Evolutionary conservation across 148 eudicot genomes (phyloP).

Genomic region (Rhododendron molle): DNA sequence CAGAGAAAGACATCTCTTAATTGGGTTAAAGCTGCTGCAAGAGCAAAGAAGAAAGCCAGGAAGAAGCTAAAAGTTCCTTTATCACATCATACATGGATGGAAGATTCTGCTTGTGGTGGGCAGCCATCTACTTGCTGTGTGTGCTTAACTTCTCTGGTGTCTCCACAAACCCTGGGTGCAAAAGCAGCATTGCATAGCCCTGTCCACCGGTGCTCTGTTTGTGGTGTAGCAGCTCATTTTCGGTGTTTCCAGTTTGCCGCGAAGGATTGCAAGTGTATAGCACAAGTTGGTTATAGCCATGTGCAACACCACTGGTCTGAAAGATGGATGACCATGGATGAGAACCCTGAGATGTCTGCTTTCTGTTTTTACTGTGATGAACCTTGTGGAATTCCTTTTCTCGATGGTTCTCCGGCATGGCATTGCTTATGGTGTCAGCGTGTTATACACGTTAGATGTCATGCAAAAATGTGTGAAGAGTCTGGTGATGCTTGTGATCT

Average conservation of each 20-base stretch:
- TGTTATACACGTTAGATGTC: conserved; percentile 75
- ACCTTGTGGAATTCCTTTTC: conserved; percentile 79
- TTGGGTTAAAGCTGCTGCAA: conserved; percentile 90
- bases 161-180: conserved; percentile 43
- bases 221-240: conserved; percentile 81
- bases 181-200: conserved; percentile 54
- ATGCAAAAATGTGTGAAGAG: conserved; percentile 71
- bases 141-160: conserved; percentile 57
- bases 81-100: conserved; percentile 78
- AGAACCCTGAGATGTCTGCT: conserved; percentile 67
- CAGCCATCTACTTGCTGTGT: conserved; percentile 80
- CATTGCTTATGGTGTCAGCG: conserved; percentile 91
- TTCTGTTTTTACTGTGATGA: conserved; percentile 83
- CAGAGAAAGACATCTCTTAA: conserved; percentile 62
- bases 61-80: conserved; percentile 66
- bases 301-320: conserved; percentile 93
- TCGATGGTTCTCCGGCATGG: conserved; percentile 81
- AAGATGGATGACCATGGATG: conserved; percentile 73
- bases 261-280: conserved; percentile 82
- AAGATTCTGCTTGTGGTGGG: conserved; percentile 58
- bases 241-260: conserved; percentile 66
- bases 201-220: conserved; percentile 71
- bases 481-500: conserved; percentile 74
- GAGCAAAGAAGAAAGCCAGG: conserved; percentile 79
- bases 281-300: conserved; percentile 63